Conservation (phyloP, 2,329 filamentous ascomycete species). For the Fonsecaea monophora region DNA sequence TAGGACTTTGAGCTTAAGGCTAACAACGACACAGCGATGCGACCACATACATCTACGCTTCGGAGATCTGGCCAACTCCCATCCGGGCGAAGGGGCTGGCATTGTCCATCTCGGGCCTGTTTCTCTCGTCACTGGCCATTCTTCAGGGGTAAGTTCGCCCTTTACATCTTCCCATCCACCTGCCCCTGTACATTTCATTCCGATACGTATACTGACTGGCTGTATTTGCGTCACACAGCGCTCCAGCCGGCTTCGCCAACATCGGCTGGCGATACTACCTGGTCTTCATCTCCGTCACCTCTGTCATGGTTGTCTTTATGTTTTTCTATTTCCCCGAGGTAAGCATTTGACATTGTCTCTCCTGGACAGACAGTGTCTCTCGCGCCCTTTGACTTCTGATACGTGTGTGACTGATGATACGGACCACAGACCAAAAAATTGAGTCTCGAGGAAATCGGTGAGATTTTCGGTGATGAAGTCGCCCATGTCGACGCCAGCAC, state of each 20-base stretch:
- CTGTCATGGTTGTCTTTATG: conserved; percentile 70
- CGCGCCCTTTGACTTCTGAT: no score
- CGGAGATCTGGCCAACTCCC: conserved; percentile 25
- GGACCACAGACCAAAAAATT: conserved; percentile 4
- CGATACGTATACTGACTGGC: neutral
- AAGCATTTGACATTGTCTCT: neutral
- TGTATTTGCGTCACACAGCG: neutral
- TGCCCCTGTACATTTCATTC: neutral
- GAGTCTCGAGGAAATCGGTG: conserved; percentile 15
- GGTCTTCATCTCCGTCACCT: conserved; percentile 37
- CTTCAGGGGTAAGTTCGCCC: conserved; percentile 15
- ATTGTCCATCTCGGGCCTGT: conserved; percentile 27
- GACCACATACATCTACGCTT: conserved; percentile 20
- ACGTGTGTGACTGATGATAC: neutral
- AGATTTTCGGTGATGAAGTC: conserved; percentile 14
- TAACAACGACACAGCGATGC: conserved; percentile 52
- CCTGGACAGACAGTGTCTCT: neutral
- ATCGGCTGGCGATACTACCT: conserved; percentile 47
- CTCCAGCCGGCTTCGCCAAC: conserved; percentile 42
- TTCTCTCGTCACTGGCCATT: conserved; percentile 29
- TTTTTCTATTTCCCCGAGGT: conserved; percentile 72
- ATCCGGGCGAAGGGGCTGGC: conserved; percentile 24
- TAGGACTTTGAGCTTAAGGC: neutral
- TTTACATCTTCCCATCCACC: neutral
- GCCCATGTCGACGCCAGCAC: conserved; percentile 14